phyloP scores from a whole-genome alignment of 2,329 filamentous ascomycete genomes.

The Aspergillus sp. region DNA sequence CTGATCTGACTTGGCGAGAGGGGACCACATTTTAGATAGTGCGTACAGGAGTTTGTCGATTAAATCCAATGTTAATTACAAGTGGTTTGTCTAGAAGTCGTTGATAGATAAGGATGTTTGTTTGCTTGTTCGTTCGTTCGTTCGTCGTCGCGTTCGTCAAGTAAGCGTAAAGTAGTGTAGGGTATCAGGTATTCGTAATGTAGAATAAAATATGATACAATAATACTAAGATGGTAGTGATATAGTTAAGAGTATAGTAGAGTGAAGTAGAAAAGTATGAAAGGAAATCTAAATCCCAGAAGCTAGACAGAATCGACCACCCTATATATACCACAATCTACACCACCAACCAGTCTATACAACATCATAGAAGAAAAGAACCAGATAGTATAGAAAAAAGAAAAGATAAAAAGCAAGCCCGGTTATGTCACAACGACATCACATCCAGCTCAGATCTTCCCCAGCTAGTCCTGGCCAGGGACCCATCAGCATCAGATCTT shows the following conservation, averaged over 20 bases:
- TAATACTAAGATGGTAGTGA: too few species aligned
- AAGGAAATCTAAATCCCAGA: neutral
- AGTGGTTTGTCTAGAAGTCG: neutral
- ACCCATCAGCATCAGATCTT: conserved; percentile 3
- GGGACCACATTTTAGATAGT: conserved; percentile 2
- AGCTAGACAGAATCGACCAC: neutral
- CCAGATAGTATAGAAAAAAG: neutral
- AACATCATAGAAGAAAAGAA: neutral
- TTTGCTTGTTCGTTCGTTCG: neutral
- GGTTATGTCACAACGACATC: conserved; percentile 10
- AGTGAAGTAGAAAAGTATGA: neutral
- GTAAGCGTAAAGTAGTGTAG: too few species aligned
- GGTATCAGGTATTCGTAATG: neutral
- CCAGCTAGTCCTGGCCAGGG: neutral
- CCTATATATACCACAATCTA: neutral
- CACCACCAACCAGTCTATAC: neutral
- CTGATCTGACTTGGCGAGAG: conserved; percentile 2
- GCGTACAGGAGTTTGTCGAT: neutral
- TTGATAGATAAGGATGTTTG: neutral
- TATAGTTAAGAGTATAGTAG: too few species aligned
- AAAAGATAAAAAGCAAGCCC: too few species aligned
- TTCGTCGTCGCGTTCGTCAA: neutral
- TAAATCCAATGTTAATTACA: neutral
- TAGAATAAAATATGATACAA: neutral
- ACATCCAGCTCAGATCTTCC: neutral